A percentile compares a stretch with the other conserved stretches of the same genome.
Evolutionary conservation across 2,329 filamentous ascomycete genomes (phyloP).

Genomic region (Neopestalotiopsis sp.): DNA sequence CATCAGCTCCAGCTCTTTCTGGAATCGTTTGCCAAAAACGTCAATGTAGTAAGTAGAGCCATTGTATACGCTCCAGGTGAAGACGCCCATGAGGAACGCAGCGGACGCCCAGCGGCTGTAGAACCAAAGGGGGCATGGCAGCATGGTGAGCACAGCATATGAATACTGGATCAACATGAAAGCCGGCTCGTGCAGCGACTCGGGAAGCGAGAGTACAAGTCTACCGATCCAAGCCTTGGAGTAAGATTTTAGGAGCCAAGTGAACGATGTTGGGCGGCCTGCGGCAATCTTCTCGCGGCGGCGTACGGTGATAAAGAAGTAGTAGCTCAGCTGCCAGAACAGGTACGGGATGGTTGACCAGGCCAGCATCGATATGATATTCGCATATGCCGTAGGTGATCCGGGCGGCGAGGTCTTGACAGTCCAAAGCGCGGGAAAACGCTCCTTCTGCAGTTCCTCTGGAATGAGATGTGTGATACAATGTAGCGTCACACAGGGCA

Average conservation of each 20-base stretch:
- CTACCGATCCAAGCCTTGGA: slow-evolving; percentile 88
- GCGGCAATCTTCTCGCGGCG: slow-evolving; percentile 96
- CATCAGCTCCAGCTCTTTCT: slow-evolving; percentile 91
- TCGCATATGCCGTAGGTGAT: slow-evolving; percentile 80
- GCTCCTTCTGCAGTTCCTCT: slow-evolving; percentile 65
- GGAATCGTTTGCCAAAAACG: slow-evolving; percentile 94
- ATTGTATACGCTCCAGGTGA: slow-evolving; percentile 95
- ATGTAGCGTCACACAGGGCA: slow-evolving; percentile 94
- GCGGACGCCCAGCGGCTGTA: slow-evolving; percentile 83
- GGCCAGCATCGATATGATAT: slow-evolving; percentile 81
- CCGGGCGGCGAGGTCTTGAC: slow-evolving; percentile 74
- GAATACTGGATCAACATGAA: slow-evolving; percentile 97
- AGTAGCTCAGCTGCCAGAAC: slow-evolving; percentile 91
- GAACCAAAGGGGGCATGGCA: slow-evolving; percentile 95
- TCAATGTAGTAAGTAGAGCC: slow-evolving; percentile 98
- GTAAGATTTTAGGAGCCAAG: slow-evolving; percentile 93
- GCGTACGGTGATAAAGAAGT: slow-evolving; percentile 93
- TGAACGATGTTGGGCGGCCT: slow-evolving; percentile 94
- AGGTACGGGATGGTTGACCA: slow-evolving; percentile 95
- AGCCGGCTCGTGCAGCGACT: slow-evolving; percentile 78
- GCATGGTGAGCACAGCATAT: slow-evolving; percentile 91
- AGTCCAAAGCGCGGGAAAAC: slow-evolving; percentile 85
- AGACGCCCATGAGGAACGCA: slow-evolving; percentile 79
- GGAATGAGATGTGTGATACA: slow-evolving; percentile 86
- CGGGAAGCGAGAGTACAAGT: slow-evolving; percentile 79